Evolutionary conservation across 805 yeast species (phyloP).

Genomic region (Wickerhamiella nectarea): DNA sequence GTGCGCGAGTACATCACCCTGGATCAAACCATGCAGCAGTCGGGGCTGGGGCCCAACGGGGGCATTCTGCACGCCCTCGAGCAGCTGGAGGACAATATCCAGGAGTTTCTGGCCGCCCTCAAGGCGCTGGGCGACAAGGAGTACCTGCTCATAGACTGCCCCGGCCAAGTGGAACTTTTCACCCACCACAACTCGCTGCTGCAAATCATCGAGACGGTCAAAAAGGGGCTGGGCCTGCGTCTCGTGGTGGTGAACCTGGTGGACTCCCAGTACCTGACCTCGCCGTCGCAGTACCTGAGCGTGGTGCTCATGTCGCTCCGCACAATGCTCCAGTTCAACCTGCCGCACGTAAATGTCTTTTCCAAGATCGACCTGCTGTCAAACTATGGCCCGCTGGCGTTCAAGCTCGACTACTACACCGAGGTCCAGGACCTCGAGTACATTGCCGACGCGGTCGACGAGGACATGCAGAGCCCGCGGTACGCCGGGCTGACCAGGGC

Average conservation of each 20-base stretch:
- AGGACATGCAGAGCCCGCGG: slow-evolving; percentile 50
- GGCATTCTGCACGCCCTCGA: slow-evolving; percentile 85
- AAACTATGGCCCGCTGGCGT: slow-evolving; percentile 64
- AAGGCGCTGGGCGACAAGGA: slow-evolving; percentile 42
- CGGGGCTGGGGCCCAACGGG: slow-evolving; percentile 74
- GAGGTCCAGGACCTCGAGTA: slow-evolving; percentile 76
- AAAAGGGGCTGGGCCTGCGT: slow-evolving; percentile 52
- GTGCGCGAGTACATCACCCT: slow-evolving; percentile 62
- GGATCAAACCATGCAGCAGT: slow-evolving; percentile 65
- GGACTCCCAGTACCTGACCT: slow-evolving; percentile 68
- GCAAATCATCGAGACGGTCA: slow-evolving; percentile 50
- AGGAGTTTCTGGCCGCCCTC: slow-evolving; percentile 44
- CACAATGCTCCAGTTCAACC: slow-evolving; percentile 81
- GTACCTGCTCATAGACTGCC: slow-evolving; percentile 73
- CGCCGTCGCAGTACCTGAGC: slow-evolving; percentile 82
- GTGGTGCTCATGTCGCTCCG: slow-evolving; percentile 66
- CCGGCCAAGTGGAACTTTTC: slow-evolving; percentile 69
- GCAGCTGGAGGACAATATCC: slow-evolving; percentile 40
- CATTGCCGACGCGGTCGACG: slow-evolving; percentile 51
- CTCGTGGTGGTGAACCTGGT: slow-evolving; percentile 62
- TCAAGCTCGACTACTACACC: slow-evolving; percentile 72
- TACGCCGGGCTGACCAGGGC: slow-evolving; percentile 58
- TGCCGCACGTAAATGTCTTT: slow-evolving; percentile 87
- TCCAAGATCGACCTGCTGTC: slow-evolving; percentile 77
- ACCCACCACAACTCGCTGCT: slow-evolving; percentile 74